These are phyloP conservation scores for Auricularia heimuer DNA, from an alignment of 768 basidiomycete species.

Conservation along the genomic window DNA sequence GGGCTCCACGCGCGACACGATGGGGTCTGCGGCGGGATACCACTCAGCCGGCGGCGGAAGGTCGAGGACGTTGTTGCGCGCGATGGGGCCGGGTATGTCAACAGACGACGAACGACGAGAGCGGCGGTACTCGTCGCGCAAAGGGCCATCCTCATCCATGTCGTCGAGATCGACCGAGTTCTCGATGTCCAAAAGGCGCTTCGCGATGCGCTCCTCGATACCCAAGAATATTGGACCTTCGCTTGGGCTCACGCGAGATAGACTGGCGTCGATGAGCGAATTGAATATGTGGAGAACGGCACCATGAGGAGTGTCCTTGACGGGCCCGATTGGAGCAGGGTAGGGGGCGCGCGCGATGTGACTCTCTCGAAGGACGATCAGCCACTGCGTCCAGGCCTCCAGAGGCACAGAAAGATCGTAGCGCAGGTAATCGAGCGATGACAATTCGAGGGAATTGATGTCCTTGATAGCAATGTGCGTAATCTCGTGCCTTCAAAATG, in stretches of 20 bases:
- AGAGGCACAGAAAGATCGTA: not conserved
- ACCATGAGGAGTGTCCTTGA: not conserved
- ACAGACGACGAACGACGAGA: constrained; percentile 36
- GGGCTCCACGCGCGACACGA: not conserved
- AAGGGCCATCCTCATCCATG: constrained; percentile 65
- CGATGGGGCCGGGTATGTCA: not conserved
- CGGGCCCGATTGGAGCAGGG: not conserved
- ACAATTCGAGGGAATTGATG: not conserved
- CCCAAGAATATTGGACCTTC: constrained; percentile 66
- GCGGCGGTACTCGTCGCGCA: constrained; percentile 73
- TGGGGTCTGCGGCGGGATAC: not conserved
- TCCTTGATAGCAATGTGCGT: not conserved
- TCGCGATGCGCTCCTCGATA: constrained; percentile 52
- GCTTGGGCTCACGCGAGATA: constrained; percentile 10
- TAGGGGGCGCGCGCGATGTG: not conserved
- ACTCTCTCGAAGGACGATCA: not conserved
- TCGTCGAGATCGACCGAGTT: constrained; percentile 54
- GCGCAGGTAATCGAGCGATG: not conserved
- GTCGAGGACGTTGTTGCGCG: not conserved
- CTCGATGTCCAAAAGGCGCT: constrained; percentile 37
- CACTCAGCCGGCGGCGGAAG: not conserved
- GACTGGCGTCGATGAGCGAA: not conserved
- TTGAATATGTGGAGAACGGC: not conserved
- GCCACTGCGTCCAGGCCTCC: not conserved
- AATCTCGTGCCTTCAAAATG: not conserved